A percentile compares a stretch with the other conserved stretches of the same genome.
Conservation (phyloP, 768 basidiomycete genomes). For the Kwoniella newhampshirensis region DNA sequence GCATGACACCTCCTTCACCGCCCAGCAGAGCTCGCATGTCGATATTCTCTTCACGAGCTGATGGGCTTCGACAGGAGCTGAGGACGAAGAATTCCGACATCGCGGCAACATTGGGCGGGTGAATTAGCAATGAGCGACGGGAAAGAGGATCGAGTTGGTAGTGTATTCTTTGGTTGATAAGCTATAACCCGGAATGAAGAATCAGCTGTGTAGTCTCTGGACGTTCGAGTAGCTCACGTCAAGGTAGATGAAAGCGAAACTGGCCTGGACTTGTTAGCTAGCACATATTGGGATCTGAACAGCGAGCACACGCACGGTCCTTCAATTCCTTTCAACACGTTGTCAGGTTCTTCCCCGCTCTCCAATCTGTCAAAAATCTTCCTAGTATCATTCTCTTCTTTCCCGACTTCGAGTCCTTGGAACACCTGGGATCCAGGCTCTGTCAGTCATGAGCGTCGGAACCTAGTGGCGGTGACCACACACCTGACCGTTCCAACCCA, state of each 20-base stretch:
- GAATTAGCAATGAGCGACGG: conserved; percentile 44
- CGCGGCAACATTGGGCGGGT: conserved; percentile 5
- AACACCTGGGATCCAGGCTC: conserved; percentile 37
- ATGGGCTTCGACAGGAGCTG: conserved; percentile 25
- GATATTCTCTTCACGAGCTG: conserved; percentile 17
- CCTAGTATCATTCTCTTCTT: conserved; percentile 44
- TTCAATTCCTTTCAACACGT: conserved; percentile 37
- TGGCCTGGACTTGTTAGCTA: too few relatives aligned
- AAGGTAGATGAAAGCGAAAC: conserved; percentile 48
- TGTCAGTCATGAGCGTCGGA: not conserved
- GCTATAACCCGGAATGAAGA: conserved; percentile 18
- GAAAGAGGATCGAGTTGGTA: conserved; percentile 49
- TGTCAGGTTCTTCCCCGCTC: conserved; percentile 22
- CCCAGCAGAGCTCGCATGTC: conserved; percentile 38
- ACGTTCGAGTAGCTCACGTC: conserved; percentile 23
- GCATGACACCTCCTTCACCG: conserved; percentile 34
- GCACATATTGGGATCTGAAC: not conserved
- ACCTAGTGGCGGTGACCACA: not conserved
- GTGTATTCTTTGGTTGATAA: conserved; percentile 20
- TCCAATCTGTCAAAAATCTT: conserved; percentile 31
- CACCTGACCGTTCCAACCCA: conserved; percentile 52
- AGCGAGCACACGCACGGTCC: conserved; percentile 46
- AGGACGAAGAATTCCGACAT: conserved; percentile 21
- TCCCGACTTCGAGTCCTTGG: conserved; percentile 31
- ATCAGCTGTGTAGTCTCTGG: not conserved